Evolutionary conservation across 257 asterid genomes (phyloP), one percentile per base, ranked within the genome.

Genomic region (Nicotiana obtusifolia): DNA sequence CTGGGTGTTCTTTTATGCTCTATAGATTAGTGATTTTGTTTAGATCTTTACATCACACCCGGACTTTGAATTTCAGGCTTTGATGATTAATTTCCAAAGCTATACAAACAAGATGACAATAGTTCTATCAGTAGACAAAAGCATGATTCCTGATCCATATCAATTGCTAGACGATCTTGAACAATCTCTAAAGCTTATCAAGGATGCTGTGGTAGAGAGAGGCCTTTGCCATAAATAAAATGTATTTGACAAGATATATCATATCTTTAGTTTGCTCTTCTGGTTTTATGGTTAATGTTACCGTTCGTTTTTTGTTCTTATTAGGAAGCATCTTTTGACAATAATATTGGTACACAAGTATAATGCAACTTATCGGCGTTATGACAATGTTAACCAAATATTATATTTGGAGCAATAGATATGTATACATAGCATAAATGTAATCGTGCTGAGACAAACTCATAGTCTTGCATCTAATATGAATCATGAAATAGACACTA

Each of bases 21-120:
- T 26, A 13, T 44, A 10, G n/a, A 15, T 20, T 7, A 17, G 14
- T 56, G 53, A 9, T 77, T 4, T 37, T 53, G 67, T 64, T n/a
- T 31, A 57, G 75, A 17, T 65, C 14, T 17, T 24, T 10, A 4
- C 5, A 1, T 24, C 10, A 19, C 19, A 8, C 17, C 26, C 26
- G 2, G 33, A 68, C 35, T 47, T 26, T 19, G 2, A 2, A 65
- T n/a, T 73, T 15, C 44, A 87, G 88, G 86, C 65, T 22, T 22
- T 87, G 84, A 83, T 87, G 90, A 81, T 87, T 56, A 82, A 83
- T 76, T 84, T 81, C 44, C 83, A 78, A 28, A 87, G 88, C 81
- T 85, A 83, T 28, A 78, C 47, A 61, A 66, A 83, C 80, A 87
- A 85, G 82, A 83, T 85, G 82, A 80, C 83, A 0, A 68, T 87